Evolutionary conservation across 2,329 filamentous ascomycete genomes (phyloP).

Genomic region (Aureobasidium uvarum): DNA sequence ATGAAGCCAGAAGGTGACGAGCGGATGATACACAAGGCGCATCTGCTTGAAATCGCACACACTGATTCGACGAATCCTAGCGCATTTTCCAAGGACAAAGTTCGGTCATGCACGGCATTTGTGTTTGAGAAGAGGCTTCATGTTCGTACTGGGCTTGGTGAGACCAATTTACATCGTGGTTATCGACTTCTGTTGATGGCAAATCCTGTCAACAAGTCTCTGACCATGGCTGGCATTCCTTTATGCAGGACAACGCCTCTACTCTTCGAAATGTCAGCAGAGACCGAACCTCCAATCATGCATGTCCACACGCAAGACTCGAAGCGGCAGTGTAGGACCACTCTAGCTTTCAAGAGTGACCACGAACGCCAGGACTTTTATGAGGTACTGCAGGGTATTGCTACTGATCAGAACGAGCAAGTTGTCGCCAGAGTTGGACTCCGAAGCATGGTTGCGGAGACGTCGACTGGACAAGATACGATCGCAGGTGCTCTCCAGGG

Average conservation of each 20-base stretch:
- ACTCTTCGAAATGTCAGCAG: slow-evolving; percentile 65
- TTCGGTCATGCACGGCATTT: slow-evolving; percentile 67
- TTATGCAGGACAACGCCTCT: slow-evolving; percentile 66
- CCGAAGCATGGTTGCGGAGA: neutral
- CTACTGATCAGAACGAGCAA: slow-evolving; percentile 65
- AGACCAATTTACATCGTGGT: slow-evolving; percentile 71
- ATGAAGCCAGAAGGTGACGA: slow-evolving; percentile 70
- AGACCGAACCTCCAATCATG: slow-evolving; percentile 68
- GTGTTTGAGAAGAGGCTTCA: slow-evolving; percentile 71
- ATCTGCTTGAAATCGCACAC: slow-evolving; percentile 74
- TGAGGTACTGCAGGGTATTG: slow-evolving; percentile 68
- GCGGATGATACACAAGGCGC: slow-evolving; percentile 64
- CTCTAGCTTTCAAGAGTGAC: slow-evolving; percentile 71
- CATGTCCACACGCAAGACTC: slow-evolving; percentile 68
- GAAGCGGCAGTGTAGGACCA: slow-evolving; percentile 65
- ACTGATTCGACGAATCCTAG: slow-evolving; percentile 70
- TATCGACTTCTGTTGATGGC: slow-evolving; percentile 78
- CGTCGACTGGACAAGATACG: slow-evolving; percentile 1
- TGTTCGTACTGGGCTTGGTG: slow-evolving; percentile 69
- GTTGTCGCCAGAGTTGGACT: slow-evolving; percentile 64
- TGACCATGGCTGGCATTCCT: slow-evolving; percentile 72
- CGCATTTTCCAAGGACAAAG: slow-evolving; percentile 71
- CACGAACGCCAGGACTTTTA: slow-evolving; percentile 70
- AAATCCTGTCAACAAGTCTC: slow-evolving; percentile 69
- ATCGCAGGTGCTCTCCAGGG: slow-evolving; percentile 39